Conservation (phyloP, 805 yeast species). For the Torulaspora gathmanii region DNA sequence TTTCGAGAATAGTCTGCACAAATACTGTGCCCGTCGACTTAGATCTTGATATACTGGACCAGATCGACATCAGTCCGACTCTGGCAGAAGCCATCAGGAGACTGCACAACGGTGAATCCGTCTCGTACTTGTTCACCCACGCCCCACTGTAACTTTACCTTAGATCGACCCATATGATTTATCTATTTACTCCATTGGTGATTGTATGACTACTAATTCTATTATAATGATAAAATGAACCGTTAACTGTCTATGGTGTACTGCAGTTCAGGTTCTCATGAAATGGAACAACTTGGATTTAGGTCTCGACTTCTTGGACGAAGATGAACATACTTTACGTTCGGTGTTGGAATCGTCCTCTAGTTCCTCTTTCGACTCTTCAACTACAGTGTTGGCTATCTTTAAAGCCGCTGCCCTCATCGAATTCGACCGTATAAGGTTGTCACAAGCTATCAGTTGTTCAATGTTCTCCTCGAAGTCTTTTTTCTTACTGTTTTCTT, state of each 20-base stretch:
- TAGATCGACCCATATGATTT: background rate
- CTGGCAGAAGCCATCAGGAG: conserved; percentile 93
- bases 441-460: conserved; percentile 25
- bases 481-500: conserved; percentile 10
- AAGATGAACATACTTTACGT: conserved; percentile 10
- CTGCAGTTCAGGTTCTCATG: conserved; percentile 12
- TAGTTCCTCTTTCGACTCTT: conserved; percentile 15
- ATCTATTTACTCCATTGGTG: conserved; percentile 2
- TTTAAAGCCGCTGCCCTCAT: conserved; percentile 5
- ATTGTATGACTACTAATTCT: background rate
- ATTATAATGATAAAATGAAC: conserved; percentile 2
- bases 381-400: conserved; percentile 8
- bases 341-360: conserved; percentile 6
- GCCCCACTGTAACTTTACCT: conserved; percentile 39
- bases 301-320: conserved; percentile 18
- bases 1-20: conserved; percentile 79
- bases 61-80: conserved; percentile 78
- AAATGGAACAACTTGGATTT: conserved; percentile 29
- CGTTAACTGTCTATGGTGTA: no score
- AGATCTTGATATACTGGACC: conserved; percentile 62
- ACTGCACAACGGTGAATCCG: conserved; percentile 93
- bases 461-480: conserved; percentile 22
- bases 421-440: conserved; percentile 15
- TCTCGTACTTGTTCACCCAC: conserved; percentile 77
- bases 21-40: conserved; percentile 85